phyloP scores from a whole-genome alignment of 2,329 filamentous ascomycete species.

The Colletotrichum tamarilloi region DNA sequence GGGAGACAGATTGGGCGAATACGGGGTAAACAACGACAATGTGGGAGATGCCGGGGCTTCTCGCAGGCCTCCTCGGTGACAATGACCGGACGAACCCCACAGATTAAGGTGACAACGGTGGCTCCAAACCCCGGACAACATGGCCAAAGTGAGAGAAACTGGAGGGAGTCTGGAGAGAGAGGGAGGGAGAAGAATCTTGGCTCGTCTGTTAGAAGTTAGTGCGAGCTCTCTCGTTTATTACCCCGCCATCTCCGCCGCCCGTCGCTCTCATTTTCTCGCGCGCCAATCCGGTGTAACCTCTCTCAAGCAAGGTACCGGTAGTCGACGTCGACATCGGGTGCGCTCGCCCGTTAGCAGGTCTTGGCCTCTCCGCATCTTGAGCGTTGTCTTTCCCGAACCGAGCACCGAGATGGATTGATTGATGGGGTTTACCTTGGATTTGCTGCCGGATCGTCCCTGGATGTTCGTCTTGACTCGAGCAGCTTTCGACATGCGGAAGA shows the following conservation, averaged over 20 bases:
- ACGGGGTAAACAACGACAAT: not conserved
- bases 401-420: not conserved
- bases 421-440: not conserved
- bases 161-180: too few species aligned
- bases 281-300: slow-evolving; percentile 26
- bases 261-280: not conserved
- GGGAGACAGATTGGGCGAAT: not conserved
- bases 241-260: not conserved
- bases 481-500: not conserved
- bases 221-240: not conserved
- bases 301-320: slow-evolving; percentile 24
- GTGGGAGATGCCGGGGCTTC: not conserved
- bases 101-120: slow-evolving; percentile 12
- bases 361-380: slow-evolving; percentile 21
- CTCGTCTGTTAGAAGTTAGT: not conserved
- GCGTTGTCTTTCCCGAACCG: not conserved
- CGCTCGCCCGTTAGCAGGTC: slow-evolving; percentile 1
- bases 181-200: not conserved
- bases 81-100: slow-evolving; percentile 21
- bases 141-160: not conserved
- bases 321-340: slow-evolving; percentile 11
- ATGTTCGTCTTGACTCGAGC: slow-evolving; percentile 10
- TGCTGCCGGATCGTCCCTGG: not conserved
- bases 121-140: not conserved
- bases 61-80: not conserved